A percentile compares a stretch with the other conserved stretches of the same genome.
These are phyloP conservation scores for Aspergillus kassunensis DNA, from an alignment of 495 filamentous ascomycete species.

Conservation along the genomic window DNA sequence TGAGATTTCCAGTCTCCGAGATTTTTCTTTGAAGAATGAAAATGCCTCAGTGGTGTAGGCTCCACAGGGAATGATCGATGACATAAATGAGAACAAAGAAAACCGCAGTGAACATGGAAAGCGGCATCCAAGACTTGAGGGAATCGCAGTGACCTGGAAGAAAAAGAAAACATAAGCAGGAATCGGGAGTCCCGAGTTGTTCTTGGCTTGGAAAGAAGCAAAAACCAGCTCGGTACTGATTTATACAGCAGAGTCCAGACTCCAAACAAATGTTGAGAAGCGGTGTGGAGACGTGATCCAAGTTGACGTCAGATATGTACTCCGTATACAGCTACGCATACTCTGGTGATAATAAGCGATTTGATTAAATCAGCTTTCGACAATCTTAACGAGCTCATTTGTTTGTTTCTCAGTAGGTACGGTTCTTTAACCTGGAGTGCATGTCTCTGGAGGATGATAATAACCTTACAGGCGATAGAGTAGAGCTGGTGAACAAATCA, in stretches of 20 bases:
- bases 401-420: too few relatives aligned
- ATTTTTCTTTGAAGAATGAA: neutral
- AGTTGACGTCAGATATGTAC: constrained; percentile 4
- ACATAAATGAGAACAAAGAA: neutral
- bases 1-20: neutral
- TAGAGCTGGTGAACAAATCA: constrained; percentile 9
- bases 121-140: neutral
- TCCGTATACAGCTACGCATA: neutral
- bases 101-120: too few relatives aligned
- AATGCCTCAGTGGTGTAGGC: neutral
- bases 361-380: too few relatives aligned
- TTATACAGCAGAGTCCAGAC: neutral
- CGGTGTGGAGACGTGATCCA: constrained; percentile 3
- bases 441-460: too few relatives aligned
- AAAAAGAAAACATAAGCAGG: too few relatives aligned
- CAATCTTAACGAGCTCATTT: too few relatives aligned
- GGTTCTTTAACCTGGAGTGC: too few relatives aligned
- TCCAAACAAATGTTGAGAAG: neutral
- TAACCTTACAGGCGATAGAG: too few relatives aligned
- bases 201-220: neutral
- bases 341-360: too few relatives aligned
- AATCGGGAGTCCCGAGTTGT: too few relatives aligned
- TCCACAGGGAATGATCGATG: neutral
- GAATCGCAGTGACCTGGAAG: too few relatives aligned
- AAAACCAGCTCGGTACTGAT: neutral